Evolutionary conservation across 192 early-diverging fungal genomes (phyloP), one percentile per base, ranked within the genome.

Genomic region (Obelidium mucronatum): DNA sequence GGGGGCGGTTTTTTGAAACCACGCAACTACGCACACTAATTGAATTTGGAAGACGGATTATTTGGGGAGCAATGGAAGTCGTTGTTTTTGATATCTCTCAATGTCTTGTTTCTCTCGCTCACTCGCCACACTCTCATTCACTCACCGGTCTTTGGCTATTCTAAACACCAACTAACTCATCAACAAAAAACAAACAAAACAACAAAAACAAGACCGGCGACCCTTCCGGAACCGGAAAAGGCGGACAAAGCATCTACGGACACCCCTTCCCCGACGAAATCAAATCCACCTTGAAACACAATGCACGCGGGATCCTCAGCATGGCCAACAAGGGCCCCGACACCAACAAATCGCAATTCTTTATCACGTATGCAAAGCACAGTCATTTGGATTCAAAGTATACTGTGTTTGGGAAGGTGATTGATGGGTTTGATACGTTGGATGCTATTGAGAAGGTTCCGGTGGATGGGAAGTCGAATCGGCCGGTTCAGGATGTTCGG

Each of bases 261-360:
- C 86, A 85, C 62, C 53, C 73, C 3, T 81, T 89, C 75, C 28
- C 39, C 35, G 48, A 73, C 67, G 88, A 89, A 77, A 85, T 85
- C 69, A 86, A 86, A 62, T 24, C 81, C 30, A 68, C 39, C 94
- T 4, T 91, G 42, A 84, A 83, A 67, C 87, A 88, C 75, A 77
- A 85, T 63, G 68, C 40, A 65, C 74, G 67, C 22, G 75, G 85
- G 73, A 74, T 93, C 66, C 83, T 97, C 64, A 93, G 92, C 66
- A 94, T 94, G 93, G 94, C 95, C 75, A 95, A 97, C 78, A 87
- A 88, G 74, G 94, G 95, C 19, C 89, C 90, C 24, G 87, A 91
- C 79, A 84, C 81, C 40, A 92, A 94, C 60, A 90, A 90, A 31
- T 95, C 92, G 30, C 96, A 98, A 79, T 97, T 98, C 77, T 97